Evolutionary conservation across 208 protist species (phyloP), one percentile per base, ranked within the genome.

Genomic region (Lotmaria passim): DNA sequence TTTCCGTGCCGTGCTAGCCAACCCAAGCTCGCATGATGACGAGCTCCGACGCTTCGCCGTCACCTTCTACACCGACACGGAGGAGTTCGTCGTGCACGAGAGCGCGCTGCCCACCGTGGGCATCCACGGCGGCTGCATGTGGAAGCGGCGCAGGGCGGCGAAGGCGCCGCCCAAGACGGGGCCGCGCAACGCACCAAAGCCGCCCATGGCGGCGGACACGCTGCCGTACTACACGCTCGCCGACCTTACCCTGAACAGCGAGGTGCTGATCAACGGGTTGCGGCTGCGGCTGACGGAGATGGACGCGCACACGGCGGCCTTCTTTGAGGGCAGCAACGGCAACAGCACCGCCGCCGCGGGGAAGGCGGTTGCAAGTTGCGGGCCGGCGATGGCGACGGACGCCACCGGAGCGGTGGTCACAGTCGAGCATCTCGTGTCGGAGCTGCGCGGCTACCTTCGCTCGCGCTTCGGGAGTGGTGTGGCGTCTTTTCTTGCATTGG

Each of bases 81-180:
- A 95, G 58, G 96, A 97, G 74, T 66, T 96, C 24, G 86, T 84
- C 71, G 76, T 96, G 70, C 78, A 89, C 69, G 92, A 96, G 70
- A 85, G 81, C 19, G 60, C 71, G 19, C 44, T 83, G 11, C 75
- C 76, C 51, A 94, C 90, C 53, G 81, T 81, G 17, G 94, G 94
- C 44, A 84, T 89, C 51, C 48, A 78, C 34, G 91, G 90, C 48
- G 94, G 96, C 38, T 94, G 87, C 52, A 85, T 98, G 59, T 72
- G 93, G 57, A 79, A 93, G 73, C 81, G 89, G 33, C 65, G 68
- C 24, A 82, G 81, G 30, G 56, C 97, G 53, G 80, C 73, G 47
- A 95, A 95, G 71, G 75, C 77, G 17, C 67, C 55, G 31, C 58
- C 78, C 23, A 71, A 77, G 58, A 11, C 62, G 3, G 68, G 64